These are phyloP conservation scores for Magnaporthales sp. DNA, from an alignment of 2,329 filamentous ascomycete species.

Conservation along the genomic window DNA sequence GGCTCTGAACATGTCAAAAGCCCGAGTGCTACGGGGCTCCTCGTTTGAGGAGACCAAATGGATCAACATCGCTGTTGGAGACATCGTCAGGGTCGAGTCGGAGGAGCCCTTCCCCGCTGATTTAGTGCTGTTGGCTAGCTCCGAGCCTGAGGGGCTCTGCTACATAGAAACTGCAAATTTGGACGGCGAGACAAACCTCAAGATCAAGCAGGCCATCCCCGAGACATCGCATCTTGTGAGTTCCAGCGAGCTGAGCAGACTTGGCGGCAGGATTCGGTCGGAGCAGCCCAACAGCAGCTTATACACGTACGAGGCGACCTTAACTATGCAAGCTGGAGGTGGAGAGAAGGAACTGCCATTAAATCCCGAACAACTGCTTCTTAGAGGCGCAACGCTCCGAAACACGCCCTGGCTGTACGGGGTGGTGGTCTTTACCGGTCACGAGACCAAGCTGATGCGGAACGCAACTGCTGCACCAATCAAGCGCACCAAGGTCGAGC, in stretches of 20 bases:
- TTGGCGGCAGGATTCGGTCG: slow-evolving; percentile 81
- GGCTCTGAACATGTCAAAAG: slow-evolving; percentile 78
- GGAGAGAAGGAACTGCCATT: slow-evolving; percentile 88
- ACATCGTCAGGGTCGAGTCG: slow-evolving; percentile 86
- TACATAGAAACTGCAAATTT: slow-evolving; percentile 98
- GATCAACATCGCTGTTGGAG: slow-evolving; percentile 88
- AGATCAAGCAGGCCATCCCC: slow-evolving; percentile 95
- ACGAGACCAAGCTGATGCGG: slow-evolving; percentile 98
- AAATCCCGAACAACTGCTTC: slow-evolving; percentile 83
- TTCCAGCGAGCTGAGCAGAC: slow-evolving; percentile 71
- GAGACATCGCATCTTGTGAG: slow-evolving; percentile 87
- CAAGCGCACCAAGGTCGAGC: slow-evolving; percentile 93
- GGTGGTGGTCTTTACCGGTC: slow-evolving; percentile 91
- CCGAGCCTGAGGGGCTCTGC: slow-evolving; percentile 93
- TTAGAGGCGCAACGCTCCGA: slow-evolving; percentile 85
- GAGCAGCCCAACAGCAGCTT: slow-evolving; percentile 98
- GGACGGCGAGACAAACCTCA: slow-evolving; percentile 95
- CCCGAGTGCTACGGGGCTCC: slow-evolving; percentile 74
- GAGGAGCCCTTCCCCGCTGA: slow-evolving; percentile 95
- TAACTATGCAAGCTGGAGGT: slow-evolving; percentile 84
- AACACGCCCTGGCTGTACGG: slow-evolving; percentile 98
- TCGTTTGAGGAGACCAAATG: slow-evolving; percentile 81
- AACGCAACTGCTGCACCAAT: slow-evolving; percentile 96
- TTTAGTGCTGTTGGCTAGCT: slow-evolving; percentile 83
- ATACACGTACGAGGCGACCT: slow-evolving; percentile 94